Evolutionary conservation across 208 protist genomes (phyloP), one percentile per base, ranked within the genome.

Genomic region (Acanthamoeba culbertsoni): DNA sequence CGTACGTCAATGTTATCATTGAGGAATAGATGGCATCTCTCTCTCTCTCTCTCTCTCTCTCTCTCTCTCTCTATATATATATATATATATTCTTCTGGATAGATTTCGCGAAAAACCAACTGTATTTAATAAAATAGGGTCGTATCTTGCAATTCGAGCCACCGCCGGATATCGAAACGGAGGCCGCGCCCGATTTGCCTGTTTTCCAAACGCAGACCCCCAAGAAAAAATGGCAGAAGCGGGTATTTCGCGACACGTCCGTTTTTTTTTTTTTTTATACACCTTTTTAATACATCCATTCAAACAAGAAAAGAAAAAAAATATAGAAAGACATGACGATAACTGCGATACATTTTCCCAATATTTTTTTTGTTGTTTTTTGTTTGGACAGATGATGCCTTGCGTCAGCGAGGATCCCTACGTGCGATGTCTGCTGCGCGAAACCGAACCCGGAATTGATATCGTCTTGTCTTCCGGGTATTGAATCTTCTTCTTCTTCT

Each of bases 321-420:
- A n/a, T n/a, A n/a, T n/a, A n/a, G n/a, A n/a, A n/a, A n/a, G n/a
- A n/a, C n/a, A n/a, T n/a, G n/a, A n/a, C n/a, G n/a, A n/a, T n/a
- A n/a, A n/a, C n/a, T n/a, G n/a, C n/a, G n/a, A n/a, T n/a, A n/a
- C n/a, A n/a, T n/a, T n/a, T n/a, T n/a, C n/a, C n/a, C n/a, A n/a
- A n/a, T n/a, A n/a, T n/a, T n/a, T n/a, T n/a, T n/a, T n/a, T n/a
- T n/a, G n/a, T n/a, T n/a, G n/a, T n/a, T n/a, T n/a, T n/a, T n/a
- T n/a, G n/a, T n/a, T n/a, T n/a, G n/a, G n/a, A 59, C 45, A 84
- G 73, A 55, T 18, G 10, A 84, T 84, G 73, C 73, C 73, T 0
- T 37, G 28, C 8, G 73, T 84, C 43, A 84, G 73, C 73, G 43
- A 84, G n/a, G 73, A 84, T 42, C 73, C 73, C 45, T 84, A 84